A percentile compares a stretch with the other conserved stretches of the same genome.
These are phyloP conservation scores for Gloeostereum incarnatum DNA, from an alignment of 768 basidiomycete genomes.

Conservation along the genomic window DNA sequence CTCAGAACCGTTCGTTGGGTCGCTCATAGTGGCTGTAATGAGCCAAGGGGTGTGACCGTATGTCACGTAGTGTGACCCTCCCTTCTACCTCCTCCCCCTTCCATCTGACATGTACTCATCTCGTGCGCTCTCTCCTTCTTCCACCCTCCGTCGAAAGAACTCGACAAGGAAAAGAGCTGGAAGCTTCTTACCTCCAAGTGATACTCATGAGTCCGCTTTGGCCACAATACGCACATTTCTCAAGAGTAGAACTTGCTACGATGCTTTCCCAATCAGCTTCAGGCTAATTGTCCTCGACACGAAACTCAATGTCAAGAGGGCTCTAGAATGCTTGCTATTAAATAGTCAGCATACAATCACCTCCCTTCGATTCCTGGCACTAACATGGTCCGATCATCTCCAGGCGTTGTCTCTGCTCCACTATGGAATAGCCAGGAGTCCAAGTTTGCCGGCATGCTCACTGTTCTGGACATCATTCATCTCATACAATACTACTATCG, in stretches of 20 bases:
- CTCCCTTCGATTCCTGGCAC: background rate
- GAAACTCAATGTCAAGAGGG: slow-evolving; percentile 92
- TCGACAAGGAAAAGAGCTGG: slow-evolving; percentile 50
- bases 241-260: slow-evolving; percentile 81
- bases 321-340: slow-evolving; percentile 74
- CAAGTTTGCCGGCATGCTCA: slow-evolving; percentile 96
- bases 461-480: slow-evolving; percentile 98
- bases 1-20: slow-evolving; percentile 44
- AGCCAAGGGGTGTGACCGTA: background rate
- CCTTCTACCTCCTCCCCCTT: slow-evolving; percentile 1
- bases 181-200: slow-evolving; percentile 54
- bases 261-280: slow-evolving; percentile 96
- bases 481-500: slow-evolving; percentile 98
- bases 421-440: slow-evolving; percentile 96
- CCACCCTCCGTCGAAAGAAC: slow-evolving; percentile 43
- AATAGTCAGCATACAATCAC: slow-evolving; percentile 54
- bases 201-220: slow-evolving; percentile 64
- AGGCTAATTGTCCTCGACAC: slow-evolving; percentile 95
- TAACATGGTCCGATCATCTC: background rate
- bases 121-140: slow-evolving; percentile 33
- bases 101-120: slow-evolving; percentile 10
- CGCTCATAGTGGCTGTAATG: background rate
- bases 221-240: slow-evolving; percentile 72
- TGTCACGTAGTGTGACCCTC: background rate
- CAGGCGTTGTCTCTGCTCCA: slow-evolving; percentile 96